Percentiles rank a stretch among this genome's conserved stretches.
These are phyloP conservation scores for Hypocrella siamensis DNA, from an alignment of 2,329 filamentous ascomycete species.

Conservation along the genomic window DNA sequence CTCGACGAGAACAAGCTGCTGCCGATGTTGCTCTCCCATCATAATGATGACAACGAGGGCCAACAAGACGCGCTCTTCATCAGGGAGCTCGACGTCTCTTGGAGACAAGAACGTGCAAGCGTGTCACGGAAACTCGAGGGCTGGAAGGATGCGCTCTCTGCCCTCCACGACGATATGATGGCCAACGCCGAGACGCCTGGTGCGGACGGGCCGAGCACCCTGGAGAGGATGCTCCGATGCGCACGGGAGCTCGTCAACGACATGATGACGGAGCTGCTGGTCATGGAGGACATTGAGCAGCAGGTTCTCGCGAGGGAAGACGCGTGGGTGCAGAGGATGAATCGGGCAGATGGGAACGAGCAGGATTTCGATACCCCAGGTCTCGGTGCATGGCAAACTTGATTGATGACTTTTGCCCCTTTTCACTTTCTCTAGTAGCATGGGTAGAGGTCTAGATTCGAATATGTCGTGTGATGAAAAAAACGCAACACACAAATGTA, in stretches of 20 bases:
- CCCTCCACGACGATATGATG: slow-evolving; percentile 15
- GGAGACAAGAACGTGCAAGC: slow-evolving; percentile 41
- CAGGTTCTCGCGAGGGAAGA: slow-evolving; percentile 40
- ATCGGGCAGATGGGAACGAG: slow-evolving; percentile 23
- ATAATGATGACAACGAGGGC: no score
- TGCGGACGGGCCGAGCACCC: slow-evolving; percentile 14
- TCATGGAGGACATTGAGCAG: slow-evolving; percentile 46
- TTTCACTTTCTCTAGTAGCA: no score
- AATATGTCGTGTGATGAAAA: no score
- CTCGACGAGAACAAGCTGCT: slow-evolving; percentile 16
- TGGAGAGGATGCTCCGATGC: slow-evolving; percentile 30
- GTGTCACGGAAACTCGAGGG: slow-evolving; percentile 38
- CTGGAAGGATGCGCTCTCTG: slow-evolving; percentile 32
- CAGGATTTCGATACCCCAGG: slow-evolving; percentile 16
- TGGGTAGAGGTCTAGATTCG: no score
- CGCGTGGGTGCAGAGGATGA: slow-evolving; percentile 41
- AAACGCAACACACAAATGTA: no score
- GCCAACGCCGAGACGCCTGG: not conserved
- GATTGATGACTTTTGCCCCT: no score
- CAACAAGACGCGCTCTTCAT: slow-evolving; percentile 30
- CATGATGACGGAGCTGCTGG: slow-evolving; percentile 46
- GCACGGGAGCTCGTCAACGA: slow-evolving; percentile 33
- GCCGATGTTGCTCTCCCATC: no score
- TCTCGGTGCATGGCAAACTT: no score
- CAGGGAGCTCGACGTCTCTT: slow-evolving; percentile 36